Evolutionary conservation across 768 basidiomycete genomes (phyloP).

Genomic region (Lentinula aciculospora): DNA sequence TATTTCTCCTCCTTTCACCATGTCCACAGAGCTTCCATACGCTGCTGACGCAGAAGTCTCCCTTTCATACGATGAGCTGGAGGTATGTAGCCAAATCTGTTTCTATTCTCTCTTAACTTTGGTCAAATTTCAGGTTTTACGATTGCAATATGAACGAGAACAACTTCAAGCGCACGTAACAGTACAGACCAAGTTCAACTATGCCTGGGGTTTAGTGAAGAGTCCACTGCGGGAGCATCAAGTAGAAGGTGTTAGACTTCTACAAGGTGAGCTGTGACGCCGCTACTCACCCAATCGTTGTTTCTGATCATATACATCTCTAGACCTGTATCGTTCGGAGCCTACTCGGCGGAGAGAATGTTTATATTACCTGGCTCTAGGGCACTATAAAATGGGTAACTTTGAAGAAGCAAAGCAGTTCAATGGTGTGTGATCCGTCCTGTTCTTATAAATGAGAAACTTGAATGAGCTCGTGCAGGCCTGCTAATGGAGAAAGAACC

Average conservation of each 20-base stretch:
- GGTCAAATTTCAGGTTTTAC: constrained; percentile 56
- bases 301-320: constrained; percentile 1
- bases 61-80: constrained; percentile 83
- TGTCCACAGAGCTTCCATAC: constrained; percentile 87
- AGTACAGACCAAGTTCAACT: constrained; percentile 96
- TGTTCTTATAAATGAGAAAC: not conserved
- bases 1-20: constrained; percentile 13
- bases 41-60: constrained; percentile 93
- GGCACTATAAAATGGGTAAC: constrained; percentile 95
- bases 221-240: constrained; percentile 81
- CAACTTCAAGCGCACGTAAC: constrained; percentile 78
- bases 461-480: constrained; percentile 37
- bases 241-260: constrained; percentile 83
- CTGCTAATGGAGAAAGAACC: constrained; percentile 90
- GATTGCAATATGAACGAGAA: constrained; percentile 87
- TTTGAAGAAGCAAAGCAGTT: constrained; percentile 90
- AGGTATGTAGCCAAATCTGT: constrained; percentile 39
- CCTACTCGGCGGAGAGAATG: constrained; percentile 88
- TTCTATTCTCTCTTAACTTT: not conserved
- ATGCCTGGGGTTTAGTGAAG: constrained; percentile 95
- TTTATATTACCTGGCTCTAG: constrained; percentile 92
- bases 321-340: constrained; percentile 90
- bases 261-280: constrained; percentile 63
- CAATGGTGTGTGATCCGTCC: constrained; percentile 63
- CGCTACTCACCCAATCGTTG: not conserved